phyloP scores from a whole-genome alignment of 2,329 filamentous ascomycete genomes.

The Botrytis galanthina region DNA sequence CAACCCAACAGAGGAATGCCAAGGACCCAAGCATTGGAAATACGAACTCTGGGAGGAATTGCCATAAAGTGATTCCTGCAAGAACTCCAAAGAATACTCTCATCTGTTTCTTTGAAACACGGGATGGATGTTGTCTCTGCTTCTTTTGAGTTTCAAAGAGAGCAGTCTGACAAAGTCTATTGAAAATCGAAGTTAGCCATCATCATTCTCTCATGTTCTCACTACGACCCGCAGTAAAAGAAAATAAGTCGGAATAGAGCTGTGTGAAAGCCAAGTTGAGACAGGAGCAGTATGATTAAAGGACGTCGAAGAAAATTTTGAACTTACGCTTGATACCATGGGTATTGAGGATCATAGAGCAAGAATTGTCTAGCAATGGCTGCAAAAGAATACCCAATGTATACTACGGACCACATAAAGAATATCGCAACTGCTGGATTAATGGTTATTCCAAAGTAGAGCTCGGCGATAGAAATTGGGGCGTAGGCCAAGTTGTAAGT shows the following conservation, averaged over 20 bases:
- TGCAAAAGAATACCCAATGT: constrained; percentile 58
- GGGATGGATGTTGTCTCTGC: constrained; percentile 50
- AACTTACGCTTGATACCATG: constrained; percentile 43
- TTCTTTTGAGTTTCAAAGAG: constrained; percentile 57
- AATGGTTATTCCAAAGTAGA: constrained; percentile 55
- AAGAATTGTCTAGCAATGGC: constrained; percentile 56
- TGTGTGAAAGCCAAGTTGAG: background rate
- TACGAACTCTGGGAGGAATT: constrained; percentile 59
- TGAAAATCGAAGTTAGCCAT: background rate
- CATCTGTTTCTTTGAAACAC: constrained; percentile 52
- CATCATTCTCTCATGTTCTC: background rate
- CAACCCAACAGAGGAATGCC: constrained; percentile 63
- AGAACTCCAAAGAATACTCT: constrained; percentile 55
- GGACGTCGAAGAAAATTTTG: background rate
- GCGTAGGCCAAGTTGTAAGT: constrained; percentile 52
- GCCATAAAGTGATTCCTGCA: constrained; percentile 55
- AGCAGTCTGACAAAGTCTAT: constrained; percentile 50
- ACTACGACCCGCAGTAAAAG: background rate
- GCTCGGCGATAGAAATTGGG: constrained; percentile 54
- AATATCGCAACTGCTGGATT: constrained; percentile 54
- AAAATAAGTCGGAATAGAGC: background rate
- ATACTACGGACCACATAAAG: constrained; percentile 60
- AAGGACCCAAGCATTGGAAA: constrained; percentile 60
- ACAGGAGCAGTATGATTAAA: background rate
- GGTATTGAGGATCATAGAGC: constrained; percentile 56